Percentiles rank a stretch among this genome's conserved stretches.
phyloP scores from a whole-genome alignment of 2,329 filamentous ascomycete genomes.

The Exophiala phaeomuriformis region DNA sequence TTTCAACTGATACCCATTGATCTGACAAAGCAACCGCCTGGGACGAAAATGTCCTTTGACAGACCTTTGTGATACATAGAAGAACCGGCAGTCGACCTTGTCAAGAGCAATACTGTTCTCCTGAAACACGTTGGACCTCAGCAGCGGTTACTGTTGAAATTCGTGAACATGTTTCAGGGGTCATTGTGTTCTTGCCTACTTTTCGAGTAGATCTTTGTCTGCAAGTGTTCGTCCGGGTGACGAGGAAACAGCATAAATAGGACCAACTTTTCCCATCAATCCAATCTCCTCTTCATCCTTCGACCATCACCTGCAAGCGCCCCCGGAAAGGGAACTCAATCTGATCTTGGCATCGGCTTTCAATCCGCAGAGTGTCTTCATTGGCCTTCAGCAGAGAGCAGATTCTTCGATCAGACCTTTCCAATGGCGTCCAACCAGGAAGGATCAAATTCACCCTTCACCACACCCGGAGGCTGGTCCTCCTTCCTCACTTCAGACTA shows the following conservation, averaged over 20 bases:
- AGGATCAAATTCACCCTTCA: constrained; percentile 2
- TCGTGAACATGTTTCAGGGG: no score
- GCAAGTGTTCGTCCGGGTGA: neutral
- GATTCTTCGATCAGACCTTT: constrained; percentile 1
- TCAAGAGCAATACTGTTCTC: no score
- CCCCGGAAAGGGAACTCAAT: neutral
- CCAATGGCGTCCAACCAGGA: neutral
- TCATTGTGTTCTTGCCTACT: no score
- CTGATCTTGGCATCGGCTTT: neutral
- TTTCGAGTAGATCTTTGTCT: neutral
- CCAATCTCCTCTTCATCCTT: neutral
- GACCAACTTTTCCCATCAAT: neutral
- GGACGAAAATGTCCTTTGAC: no score
- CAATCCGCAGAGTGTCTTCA: neutral
- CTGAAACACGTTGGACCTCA: no score
- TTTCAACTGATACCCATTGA: no score
- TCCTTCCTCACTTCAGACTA: neutral
- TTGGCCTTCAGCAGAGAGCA: neutral
- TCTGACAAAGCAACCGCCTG: no score
- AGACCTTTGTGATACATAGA: no score
- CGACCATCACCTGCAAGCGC: neutral
- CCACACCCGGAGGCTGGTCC: constrained; percentile 1
- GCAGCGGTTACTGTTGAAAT: no score
- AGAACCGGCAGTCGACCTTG: no score
- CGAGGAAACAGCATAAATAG: neutral